phyloP scores from a whole-genome alignment of 257 asterid species.

The Buddleja alternifolia region DNA sequence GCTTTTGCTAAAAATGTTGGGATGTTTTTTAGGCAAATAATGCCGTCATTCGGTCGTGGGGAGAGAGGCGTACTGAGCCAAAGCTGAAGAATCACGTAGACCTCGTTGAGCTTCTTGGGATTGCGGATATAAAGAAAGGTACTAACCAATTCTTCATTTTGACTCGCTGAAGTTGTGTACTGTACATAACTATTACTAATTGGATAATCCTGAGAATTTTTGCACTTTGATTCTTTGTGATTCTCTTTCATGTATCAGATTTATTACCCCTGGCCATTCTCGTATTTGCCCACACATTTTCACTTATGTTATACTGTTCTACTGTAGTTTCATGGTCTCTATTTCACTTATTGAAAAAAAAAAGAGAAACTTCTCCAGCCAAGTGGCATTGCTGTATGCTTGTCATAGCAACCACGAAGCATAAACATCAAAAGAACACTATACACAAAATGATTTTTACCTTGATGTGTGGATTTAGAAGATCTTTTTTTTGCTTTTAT shows the following conservation, averaged over 20 bases:
- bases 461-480: too few relatives aligned
- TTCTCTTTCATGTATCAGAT: not conserved
- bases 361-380: too few relatives aligned
- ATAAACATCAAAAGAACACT: too few relatives aligned
- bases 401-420: too few relatives aligned
- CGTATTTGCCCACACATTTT: not conserved
- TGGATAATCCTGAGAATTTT: constrained; percentile 7
- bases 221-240: too few relatives aligned
- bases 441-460: too few relatives aligned
- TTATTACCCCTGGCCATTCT: not conserved
- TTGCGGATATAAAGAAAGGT: constrained; percentile 81
- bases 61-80: constrained; percentile 69
- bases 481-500: too few relatives aligned
- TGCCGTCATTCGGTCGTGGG: constrained; percentile 75
- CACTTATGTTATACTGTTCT: too few relatives aligned
- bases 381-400: too few relatives aligned
- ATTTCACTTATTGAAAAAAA: not conserved
- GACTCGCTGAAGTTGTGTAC: too few relatives aligned
- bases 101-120: constrained; percentile 95
- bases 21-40: constrained; percentile 63
- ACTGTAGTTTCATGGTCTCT: not conserved
- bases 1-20: constrained; percentile 3
- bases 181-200: not conserved
- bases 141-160: not conserved
- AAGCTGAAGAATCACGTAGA: constrained; percentile 92